Conservation (phyloP, 2,329 filamentous ascomycete genomes). For the Colletotrichum tropicale region DNA sequence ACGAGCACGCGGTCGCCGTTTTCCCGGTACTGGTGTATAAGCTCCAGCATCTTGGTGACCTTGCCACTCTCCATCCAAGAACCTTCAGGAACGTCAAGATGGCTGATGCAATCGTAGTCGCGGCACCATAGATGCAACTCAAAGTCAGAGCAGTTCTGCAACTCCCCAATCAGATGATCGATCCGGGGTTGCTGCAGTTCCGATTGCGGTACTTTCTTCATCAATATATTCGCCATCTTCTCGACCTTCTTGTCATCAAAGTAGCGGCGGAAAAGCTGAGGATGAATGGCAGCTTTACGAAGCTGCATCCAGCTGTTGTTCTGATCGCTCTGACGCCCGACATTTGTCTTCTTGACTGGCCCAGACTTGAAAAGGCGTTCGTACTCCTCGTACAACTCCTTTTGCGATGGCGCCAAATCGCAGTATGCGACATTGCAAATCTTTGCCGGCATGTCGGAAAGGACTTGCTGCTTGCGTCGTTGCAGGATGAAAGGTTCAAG, state of each 20-base stretch:
- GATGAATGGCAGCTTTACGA: slow-evolving; percentile 90
- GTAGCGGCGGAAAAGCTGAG: slow-evolving; percentile 81
- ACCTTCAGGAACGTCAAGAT: slow-evolving; percentile 57
- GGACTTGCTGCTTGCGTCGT: slow-evolving; percentile 89
- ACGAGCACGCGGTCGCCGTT: slow-evolving; percentile 88
- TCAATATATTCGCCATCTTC: slow-evolving; percentile 78
- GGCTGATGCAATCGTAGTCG: slow-evolving; percentile 59
- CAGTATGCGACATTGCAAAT: slow-evolving; percentile 80
- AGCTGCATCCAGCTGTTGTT: slow-evolving; percentile 87
- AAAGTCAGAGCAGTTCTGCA: slow-evolving; percentile 66
- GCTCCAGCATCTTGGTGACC: slow-evolving; percentile 77
- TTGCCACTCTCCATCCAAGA: slow-evolving; percentile 76
- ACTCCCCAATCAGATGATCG: slow-evolving; percentile 58
- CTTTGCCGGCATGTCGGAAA: slow-evolving; percentile 84
- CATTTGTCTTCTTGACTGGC: slow-evolving; percentile 56
- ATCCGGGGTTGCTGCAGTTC: slow-evolving; percentile 58
- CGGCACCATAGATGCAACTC: slow-evolving; percentile 70
- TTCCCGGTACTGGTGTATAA: slow-evolving; percentile 74
- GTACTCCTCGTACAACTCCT: slow-evolving; percentile 71
- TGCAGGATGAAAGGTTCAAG: slow-evolving; percentile 94
- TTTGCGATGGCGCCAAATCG: slow-evolving; percentile 75
- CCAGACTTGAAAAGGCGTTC: slow-evolving; percentile 69
- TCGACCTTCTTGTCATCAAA: slow-evolving; percentile 78
- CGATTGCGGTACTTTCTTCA: slow-evolving; percentile 67
- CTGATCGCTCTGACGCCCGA: slow-evolving; percentile 54